Base-by-base conservation (phyloP, 1,284 basidiomycete genomes). In the Coniferiporia sulphurascens region DNA sequence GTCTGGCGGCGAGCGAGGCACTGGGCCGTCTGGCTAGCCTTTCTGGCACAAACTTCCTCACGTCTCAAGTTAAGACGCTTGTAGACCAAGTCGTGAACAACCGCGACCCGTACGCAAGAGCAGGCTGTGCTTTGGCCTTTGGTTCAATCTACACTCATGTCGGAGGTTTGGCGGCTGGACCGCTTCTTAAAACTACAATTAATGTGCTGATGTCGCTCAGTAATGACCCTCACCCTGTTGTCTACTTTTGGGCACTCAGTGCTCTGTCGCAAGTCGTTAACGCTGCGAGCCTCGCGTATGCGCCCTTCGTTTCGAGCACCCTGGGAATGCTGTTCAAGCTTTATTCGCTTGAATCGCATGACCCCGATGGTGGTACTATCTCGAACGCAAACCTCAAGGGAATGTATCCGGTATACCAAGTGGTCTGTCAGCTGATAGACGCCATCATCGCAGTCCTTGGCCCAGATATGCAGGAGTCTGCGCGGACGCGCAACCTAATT, bases 81-180 rank as follows among this genome's bases (percentile, higher is more conserved):
- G 94, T 99, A 5, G 93, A 98, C 66, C 91, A 95, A 68, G 91
- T 99, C n/a, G 93, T 99, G 61, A 93, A 83, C 72, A 98, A 99
- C 71, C 90, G 95, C 9, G 91, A 97, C 70, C 96, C 97, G 0
- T 85, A 94, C 65, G 90, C 88, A 12, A 86, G 97, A 27, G 95
- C 96, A 5, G 97, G 97, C 1, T 98, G 95, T 68, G 94, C 95
- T 0, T 73, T 95, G 17, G 91, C 95, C 0, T 95, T 99, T 66
- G 95, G 95, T n/a, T 82, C 93, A 6, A 93, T 99, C 49, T 98
- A 98, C 73, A 86, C 83, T 55, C 84, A 93, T 66, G 95, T 99
- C 38, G 97, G 97, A 13, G 93, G 95, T 41, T 79, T 99, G 19
- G 91, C 92, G 4, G 96, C 95, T 5, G 93, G 94, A 0, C 94